Conservation (phyloP, 2,329 filamentous ascomycete genomes). For the Colletotrichum eleusines region DNA sequence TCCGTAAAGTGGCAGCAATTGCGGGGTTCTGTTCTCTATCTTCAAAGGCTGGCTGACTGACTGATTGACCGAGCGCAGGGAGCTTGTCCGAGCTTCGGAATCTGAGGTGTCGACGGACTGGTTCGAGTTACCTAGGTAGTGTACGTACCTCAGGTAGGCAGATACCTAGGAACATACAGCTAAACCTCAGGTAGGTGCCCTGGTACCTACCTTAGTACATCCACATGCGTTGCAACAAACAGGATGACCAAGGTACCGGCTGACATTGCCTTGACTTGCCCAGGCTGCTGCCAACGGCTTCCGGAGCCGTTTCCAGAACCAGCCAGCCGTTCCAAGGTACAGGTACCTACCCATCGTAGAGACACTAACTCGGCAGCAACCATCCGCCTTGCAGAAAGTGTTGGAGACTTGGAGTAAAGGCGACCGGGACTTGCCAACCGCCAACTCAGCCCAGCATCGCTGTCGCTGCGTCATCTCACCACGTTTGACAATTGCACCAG, state of each 20-base stretch:
- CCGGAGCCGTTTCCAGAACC: slow-evolving; percentile 5
- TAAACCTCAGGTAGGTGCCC: no score
- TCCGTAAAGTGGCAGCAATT: slow-evolving; percentile 20
- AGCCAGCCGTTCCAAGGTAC: slow-evolving; percentile 8
- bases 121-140: background rate
- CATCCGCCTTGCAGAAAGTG: background rate
- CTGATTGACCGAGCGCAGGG: background rate
- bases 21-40: slow-evolving; percentile 30
- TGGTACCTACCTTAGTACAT: slow-evolving; percentile 8
- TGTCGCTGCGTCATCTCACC: slow-evolving; percentile 35
- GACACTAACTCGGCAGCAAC: slow-evolving; percentile 5
- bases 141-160: no score
- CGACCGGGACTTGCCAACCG: slow-evolving; percentile 13
- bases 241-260: background rate
- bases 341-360: background rate
- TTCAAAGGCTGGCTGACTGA: background rate
- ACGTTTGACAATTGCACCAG: slow-evolving; percentile 33
- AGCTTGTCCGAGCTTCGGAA: slow-evolving; percentile 19
- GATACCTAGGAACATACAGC: no score
- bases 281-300: slow-evolving; percentile 30
- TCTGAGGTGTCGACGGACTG: slow-evolving; percentile 8
- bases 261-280: background rate
- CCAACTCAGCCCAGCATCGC: slow-evolving; percentile 16
- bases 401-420: slow-evolving; percentile 10
- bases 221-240: slow-evolving; percentile 24